These are phyloP conservation scores for Phaeosphaeriaceae sp. DNA, from an alignment of 2,329 filamentous ascomycete genomes.

Conservation along the genomic window DNA sequence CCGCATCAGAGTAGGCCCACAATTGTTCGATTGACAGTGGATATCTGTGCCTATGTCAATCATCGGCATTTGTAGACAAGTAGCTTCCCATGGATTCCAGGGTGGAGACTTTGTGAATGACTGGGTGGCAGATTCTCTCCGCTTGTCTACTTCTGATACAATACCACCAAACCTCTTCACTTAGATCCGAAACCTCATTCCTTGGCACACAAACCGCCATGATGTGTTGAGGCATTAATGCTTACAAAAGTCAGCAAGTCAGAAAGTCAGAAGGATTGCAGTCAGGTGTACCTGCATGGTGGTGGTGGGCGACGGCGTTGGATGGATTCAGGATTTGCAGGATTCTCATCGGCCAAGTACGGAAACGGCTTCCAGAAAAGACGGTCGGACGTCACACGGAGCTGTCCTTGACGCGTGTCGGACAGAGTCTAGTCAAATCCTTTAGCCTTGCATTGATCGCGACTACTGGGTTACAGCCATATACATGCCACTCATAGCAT, in stretches of 20 bases:
- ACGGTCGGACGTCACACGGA: neutral
- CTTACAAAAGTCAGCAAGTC: neutral
- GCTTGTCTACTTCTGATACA: neutral
- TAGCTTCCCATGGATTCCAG: neutral
- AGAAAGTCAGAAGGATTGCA: neutral
- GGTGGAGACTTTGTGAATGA: neutral
- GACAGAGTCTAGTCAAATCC: neutral
- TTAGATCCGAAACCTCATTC: neutral
- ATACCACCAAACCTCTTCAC: neutral
- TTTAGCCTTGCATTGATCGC: neutral
- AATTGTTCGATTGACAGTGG: neutral
- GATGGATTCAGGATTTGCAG: neutral
- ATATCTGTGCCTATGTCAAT: neutral
- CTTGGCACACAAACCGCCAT: neutral
- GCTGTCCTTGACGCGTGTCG: neutral
- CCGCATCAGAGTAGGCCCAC: neutral
- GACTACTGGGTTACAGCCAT: neutral
- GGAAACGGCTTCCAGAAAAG: neutral
- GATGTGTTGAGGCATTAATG: neutral
- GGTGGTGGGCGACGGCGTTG: neutral
- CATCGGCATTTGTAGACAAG: neutral
- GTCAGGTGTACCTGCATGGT: neutral
- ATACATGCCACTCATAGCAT: neutral
- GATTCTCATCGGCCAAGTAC: neutral
- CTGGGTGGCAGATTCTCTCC: neutral